Evolutionary conservation across 495 filamentous ascomycete genomes (phyloP).

Genomic region (Neurospora sublineolata): DNA sequence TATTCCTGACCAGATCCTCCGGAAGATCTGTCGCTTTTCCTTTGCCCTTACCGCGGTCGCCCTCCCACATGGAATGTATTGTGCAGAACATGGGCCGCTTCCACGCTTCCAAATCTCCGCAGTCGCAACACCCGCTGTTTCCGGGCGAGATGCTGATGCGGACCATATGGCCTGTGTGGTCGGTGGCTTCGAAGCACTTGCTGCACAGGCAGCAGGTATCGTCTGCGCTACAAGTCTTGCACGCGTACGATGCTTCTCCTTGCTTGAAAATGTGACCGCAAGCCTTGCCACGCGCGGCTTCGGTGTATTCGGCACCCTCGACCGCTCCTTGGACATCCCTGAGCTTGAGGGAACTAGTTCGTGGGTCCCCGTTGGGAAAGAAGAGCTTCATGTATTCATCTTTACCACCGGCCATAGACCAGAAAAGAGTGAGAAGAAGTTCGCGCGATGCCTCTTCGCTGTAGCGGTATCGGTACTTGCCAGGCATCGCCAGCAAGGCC

Average conservation of each 20-base stretch:
- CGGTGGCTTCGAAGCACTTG: conserved; percentile 87
- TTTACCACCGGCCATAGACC: conserved; percentile 64
- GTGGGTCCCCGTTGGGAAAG: conserved; percentile 56
- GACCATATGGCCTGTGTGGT: conserved; percentile 89
- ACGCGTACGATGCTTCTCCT: conserved; percentile 87
- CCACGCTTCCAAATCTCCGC: conserved; percentile 93
- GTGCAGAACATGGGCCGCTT: conserved; percentile 76
- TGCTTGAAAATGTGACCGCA: conserved; percentile 93
- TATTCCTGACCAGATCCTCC: conserved; percentile 57
- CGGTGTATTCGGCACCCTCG: conserved; percentile 90
- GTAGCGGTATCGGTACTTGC: conserved; percentile 59
- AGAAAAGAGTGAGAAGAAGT: conserved; percentile 70
- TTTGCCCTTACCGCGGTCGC: conserved; percentile 51
- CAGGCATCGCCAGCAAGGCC: conserved; percentile 60
- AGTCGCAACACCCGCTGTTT: conserved; percentile 94
- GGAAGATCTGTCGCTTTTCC: conserved; percentile 52
- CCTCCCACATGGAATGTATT: conserved; percentile 64
- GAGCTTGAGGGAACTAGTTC: conserved; percentile 48
- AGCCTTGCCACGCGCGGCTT: conserved; percentile 82
- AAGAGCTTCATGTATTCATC: conserved; percentile 60
- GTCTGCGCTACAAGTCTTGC: conserved; percentile 81
- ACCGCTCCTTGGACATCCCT: conserved; percentile 78
- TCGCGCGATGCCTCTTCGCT: conserved; percentile 52
- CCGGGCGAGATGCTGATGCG: conserved; percentile 74
- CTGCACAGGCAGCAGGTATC: conserved; percentile 81